Evolutionary conservation across 2,329 filamentous ascomycete genomes (phyloP).

Genomic region (Paecilomyces fulvus): DNA sequence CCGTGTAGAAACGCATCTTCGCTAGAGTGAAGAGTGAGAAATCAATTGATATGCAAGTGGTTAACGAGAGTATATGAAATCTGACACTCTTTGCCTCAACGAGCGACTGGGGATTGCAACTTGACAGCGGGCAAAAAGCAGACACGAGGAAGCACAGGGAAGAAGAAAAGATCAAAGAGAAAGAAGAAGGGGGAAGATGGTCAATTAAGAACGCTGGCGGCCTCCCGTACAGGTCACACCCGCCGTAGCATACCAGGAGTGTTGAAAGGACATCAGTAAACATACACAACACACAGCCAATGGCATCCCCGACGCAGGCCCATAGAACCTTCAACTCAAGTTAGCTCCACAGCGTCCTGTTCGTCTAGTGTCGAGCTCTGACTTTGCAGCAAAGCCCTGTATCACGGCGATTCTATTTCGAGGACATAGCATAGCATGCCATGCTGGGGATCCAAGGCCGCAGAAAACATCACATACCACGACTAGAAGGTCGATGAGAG

Average conservation of each 20-base stretch:
- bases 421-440: not conserved
- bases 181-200: not conserved
- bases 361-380: not conserved
- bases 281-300: not conserved
- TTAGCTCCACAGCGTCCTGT: not conserved
- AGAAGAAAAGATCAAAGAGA: not conserved
- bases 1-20: slow-evolving; percentile 7
- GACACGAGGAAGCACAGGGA: not conserved
- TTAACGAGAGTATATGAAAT: not conserved
- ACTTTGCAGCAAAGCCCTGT: not conserved
- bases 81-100: not conserved
- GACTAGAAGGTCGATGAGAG: not conserved
- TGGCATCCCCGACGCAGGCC: not conserved
- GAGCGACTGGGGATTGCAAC: not conserved
- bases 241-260: not conserved
- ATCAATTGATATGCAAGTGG: not conserved
- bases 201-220: not conserved
- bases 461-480: not conserved
- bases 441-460: not conserved
- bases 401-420: not conserved
- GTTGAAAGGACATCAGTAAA: not conserved
- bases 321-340: not conserved
- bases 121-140: not conserved
- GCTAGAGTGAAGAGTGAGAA: not conserved
- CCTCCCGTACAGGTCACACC: not conserved